These are phyloP conservation scores for Syzygium jambos DNA, from an alignment of 345 rosid genomes.

Conservation along the genomic window DNA sequence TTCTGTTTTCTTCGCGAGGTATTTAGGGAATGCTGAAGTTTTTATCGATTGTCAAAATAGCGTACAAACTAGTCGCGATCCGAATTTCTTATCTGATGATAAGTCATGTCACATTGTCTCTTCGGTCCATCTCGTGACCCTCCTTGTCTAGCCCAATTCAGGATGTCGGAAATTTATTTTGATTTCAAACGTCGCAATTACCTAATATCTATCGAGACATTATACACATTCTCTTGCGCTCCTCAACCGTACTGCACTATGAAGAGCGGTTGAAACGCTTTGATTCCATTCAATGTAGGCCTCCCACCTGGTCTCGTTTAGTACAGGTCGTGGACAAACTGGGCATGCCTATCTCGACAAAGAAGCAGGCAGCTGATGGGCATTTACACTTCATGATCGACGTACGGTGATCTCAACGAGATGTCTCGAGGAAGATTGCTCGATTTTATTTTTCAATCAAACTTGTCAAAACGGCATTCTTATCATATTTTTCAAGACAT, in stretches of 20 bases:
- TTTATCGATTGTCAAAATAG: background rate
- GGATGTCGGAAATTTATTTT: background rate
- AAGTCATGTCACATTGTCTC: background rate
- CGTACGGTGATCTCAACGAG: rapidly evolving
- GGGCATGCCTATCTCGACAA: background rate
- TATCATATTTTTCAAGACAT: background rate
- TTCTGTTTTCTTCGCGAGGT: too few species aligned
- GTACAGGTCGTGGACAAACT: background rate
- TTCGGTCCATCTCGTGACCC: background rate
- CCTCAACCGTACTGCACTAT: background rate
- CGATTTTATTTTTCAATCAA: background rate
- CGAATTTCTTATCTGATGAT: background rate
- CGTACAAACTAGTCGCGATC: background rate
- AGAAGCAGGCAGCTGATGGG: background rate
- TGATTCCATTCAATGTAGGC: background rate
- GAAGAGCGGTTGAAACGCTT: background rate
- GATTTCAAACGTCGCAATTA: background rate
- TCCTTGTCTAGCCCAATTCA: rapidly evolving
- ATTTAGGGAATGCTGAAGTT: too few species aligned
- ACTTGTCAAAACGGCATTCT: background rate
- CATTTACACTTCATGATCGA: background rate
- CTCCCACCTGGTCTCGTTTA: background rate
- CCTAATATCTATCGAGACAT: background rate
- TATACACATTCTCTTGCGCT: too few species aligned
- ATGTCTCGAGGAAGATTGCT: rapidly evolving